phyloP scores from a whole-genome alignment of 2,329 filamentous ascomycete species.

The Dactylella cylindrospora region DNA sequence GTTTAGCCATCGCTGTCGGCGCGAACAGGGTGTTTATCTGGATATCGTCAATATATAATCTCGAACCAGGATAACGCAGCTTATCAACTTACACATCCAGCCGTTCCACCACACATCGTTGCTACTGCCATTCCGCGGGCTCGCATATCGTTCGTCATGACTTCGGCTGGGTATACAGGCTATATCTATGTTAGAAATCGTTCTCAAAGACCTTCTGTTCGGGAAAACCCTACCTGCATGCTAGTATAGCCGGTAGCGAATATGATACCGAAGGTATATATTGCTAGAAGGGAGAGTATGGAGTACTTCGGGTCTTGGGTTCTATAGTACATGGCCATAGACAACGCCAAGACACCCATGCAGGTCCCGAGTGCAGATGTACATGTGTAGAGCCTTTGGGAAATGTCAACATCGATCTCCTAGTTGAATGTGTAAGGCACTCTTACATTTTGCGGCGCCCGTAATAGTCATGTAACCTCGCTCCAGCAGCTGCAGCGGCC shows the following conservation, averaged over 20 bases:
- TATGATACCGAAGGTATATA: constrained; percentile 53
- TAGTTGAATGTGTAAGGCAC: too few relatives aligned
- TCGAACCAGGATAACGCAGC: neutral
- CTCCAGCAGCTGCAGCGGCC: constrained; percentile 52
- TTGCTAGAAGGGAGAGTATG: constrained; percentile 54
- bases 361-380: constrained; percentile 51
- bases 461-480: constrained; percentile 53
- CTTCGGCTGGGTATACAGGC: constrained; percentile 52
- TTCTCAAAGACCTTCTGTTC: neutral
- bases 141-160: constrained; percentile 53
- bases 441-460: constrained; percentile 53
- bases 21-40: constrained; percentile 49
- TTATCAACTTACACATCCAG: constrained; percentile 51
- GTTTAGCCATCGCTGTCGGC: constrained; percentile 49
- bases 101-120: constrained; percentile 52
- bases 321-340: constrained; percentile 50
- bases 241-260: constrained; percentile 51
- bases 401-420: too few relatives aligned
- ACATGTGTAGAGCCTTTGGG: constrained; percentile 51
- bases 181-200: constrained; percentile 1
- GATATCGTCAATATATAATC: constrained; percentile 19
- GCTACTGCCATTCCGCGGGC: constrained; percentile 53
- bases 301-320: constrained; percentile 50
- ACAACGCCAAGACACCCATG: constrained; percentile 53
- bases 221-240: constrained; percentile 49